Evolutionary conservation across 2,329 filamentous ascomycete species (phyloP).

Genomic region (Colletotrichum sp.): DNA sequence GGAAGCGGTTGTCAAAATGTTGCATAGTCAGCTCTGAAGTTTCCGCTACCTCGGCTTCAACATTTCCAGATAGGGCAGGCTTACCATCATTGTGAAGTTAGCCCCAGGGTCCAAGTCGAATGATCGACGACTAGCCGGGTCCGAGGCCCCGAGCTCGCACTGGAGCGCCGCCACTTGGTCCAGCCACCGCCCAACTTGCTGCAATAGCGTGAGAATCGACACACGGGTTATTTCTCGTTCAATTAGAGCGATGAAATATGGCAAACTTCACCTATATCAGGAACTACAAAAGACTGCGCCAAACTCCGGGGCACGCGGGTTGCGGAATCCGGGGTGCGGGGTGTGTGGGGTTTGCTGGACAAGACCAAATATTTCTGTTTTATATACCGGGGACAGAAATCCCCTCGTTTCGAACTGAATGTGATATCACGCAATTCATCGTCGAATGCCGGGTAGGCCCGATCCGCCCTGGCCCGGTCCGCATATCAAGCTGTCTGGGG

Average conservation of each 20-base stretch:
- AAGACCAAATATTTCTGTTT: neutral
- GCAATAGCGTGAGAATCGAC: neutral
- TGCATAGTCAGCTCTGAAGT: rapidly evolving
- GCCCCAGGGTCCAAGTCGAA: neutral
- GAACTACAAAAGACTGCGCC: rapidly evolving
- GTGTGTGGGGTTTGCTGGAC: neutral
- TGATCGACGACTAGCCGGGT: neutral
- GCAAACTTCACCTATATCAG: rapidly evolving
- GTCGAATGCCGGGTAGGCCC: neutral
- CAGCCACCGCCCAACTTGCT: neutral
- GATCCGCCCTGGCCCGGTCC: neutral
- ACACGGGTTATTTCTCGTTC: neutral
- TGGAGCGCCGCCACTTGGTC: neutral
- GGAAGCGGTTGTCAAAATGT: neutral
- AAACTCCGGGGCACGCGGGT: neutral
- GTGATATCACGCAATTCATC: neutral
- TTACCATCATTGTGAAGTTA: neutral
- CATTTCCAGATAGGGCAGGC: neutral
- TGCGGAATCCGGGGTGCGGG: neutral
- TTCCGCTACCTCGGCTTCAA: neutral
- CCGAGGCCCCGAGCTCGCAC: neutral
- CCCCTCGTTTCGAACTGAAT: neutral
- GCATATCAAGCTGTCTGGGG: neutral
- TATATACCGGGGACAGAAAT: neutral
- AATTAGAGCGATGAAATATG: neutral